Base-by-base conservation (phyloP, 2,329 filamentous ascomycete genomes). In the Venturiaceae sp. region DNA sequence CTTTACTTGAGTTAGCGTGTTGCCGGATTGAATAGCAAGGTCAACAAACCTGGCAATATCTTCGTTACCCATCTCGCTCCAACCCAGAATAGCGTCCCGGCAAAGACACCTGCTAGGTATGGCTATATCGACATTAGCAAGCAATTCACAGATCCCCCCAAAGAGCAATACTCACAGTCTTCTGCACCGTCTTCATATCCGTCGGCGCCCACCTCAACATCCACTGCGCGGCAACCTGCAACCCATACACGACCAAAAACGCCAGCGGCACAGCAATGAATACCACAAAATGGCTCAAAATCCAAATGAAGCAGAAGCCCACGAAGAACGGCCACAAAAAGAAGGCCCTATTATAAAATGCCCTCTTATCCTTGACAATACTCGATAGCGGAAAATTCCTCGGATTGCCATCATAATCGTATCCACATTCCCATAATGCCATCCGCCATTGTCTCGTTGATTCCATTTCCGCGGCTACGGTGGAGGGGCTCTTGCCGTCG, bases 61-160 rank as follows among this genome's bases (percentile, higher is more conserved):
- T 82, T 81, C 23, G 86, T 82, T 39, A 92, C 64, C 83, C 90
- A 99, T 63, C 87, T 83, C 37, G 89, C 67, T 30, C 85, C 88
- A 3, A 90, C 83, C 77, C 90, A 86, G 68, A 95, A 95, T 19
- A 96, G 73, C 0, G 92, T 88, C 1, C 80, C 92, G 0, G 91
- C 87, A 74, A 99, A 99, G 62, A 99, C 92, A 59, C 94, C 94
- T 0, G 94, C 86, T 64, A 99, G 79, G 80, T 92, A 97, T 13
- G 94, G 92, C 86, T 50, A 16, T 30, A 3, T 30, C 21, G 5
- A 16, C 8, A 16, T 50, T 8, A 50, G 44, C 26, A 92, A 58
- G 3, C 33, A 5, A 21, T 8, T 16, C 16, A 6, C 16, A 11
- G 3, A 11, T 5, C 1, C 6, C 3, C 9, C 5, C 6, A 14